phyloP scores from a whole-genome alignment of 768 basidiomycete genomes.

The Calocybe cyanea region DNA sequence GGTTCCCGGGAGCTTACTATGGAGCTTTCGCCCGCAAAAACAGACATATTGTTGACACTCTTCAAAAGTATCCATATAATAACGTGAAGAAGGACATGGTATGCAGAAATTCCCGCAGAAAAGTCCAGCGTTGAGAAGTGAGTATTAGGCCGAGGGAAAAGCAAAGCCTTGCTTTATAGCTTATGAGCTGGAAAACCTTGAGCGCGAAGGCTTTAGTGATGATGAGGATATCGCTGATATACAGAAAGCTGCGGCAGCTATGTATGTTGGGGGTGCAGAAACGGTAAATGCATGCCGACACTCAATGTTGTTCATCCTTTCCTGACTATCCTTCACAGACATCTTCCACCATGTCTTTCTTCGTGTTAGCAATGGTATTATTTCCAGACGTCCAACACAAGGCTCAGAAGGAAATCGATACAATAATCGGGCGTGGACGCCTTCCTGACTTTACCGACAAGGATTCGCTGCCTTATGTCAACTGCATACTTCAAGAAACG shows the following conservation, averaged over 20 bases:
- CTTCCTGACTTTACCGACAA: slow-evolving; percentile 23
- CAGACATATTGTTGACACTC: no score
- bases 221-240: slow-evolving; percentile 9
- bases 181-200: no score
- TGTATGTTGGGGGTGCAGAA: slow-evolving; percentile 13
- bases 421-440: slow-evolving; percentile 19
- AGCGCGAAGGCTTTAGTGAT: no score
- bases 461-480: slow-evolving; percentile 18
- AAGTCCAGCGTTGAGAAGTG: no score
- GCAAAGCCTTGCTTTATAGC: no score
- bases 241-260: slow-evolving; percentile 8
- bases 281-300: slow-evolving; percentile 2
- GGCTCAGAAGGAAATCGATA: slow-evolving; percentile 27
- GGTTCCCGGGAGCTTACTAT: no score
- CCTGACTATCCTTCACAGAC: not conserved
- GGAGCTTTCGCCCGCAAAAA: no score
- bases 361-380: slow-evolving; percentile 25
- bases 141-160: no score
- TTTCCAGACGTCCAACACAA: slow-evolving; percentile 21
- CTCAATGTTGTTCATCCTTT: no score
- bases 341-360: slow-evolving; percentile 12
- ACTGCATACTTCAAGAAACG: slow-evolving; percentile 12
- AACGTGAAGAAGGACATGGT: no score
- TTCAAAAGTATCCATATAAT: no score
- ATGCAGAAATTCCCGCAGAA: no score